A percentile compares a stretch with the other conserved stretches of the same genome.
phyloP scores from a whole-genome alignment of 331 rosid species.

The Saraca asoca region DNA sequence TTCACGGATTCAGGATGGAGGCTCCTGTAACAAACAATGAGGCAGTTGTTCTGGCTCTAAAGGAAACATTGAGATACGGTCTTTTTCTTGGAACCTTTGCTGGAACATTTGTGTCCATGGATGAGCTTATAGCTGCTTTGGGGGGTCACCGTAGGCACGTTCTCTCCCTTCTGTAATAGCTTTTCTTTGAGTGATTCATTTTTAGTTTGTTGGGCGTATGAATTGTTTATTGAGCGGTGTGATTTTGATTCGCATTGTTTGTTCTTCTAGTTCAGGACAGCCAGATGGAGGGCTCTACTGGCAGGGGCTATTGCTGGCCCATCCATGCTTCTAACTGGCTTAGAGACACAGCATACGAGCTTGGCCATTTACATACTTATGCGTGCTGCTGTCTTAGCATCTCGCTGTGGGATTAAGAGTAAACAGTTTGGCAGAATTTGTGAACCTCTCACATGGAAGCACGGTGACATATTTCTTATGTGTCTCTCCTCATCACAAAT shows the following conservation, averaged over 20 bases:
- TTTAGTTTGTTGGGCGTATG: not conserved
- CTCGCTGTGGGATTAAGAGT: constrained; percentile 96
- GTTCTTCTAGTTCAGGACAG: constrained; percentile 80
- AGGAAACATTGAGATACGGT: constrained; percentile 93
- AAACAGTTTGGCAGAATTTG: constrained; percentile 75
- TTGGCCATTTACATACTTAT: constrained; percentile 87
- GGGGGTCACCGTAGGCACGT: constrained; percentile 91
- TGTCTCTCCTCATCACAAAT: constrained; percentile 93
- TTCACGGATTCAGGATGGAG: constrained; percentile 49
- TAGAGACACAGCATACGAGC: constrained; percentile 78
- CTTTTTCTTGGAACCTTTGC: constrained; percentile 88
- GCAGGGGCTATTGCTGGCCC: constrained; percentile 96
- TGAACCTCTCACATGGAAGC: constrained; percentile 96
- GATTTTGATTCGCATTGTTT: constrained; percentile 30
- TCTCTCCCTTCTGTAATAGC: constrained; percentile 25
- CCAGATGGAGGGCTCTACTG: constrained; percentile 82
- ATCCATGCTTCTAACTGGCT: constrained; percentile 84
- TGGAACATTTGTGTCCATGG: constrained; percentile 84
- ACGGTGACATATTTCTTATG: constrained; percentile 95
- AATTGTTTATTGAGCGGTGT: constrained; percentile 13
- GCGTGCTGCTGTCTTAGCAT: constrained; percentile 93
- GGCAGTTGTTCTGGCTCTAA: constrained; percentile 65
- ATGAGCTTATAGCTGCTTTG: constrained; percentile 71
- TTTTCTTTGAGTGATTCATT: not conserved
- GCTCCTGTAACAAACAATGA: constrained; percentile 59